Conservation (phyloP, 1,139 yeast genomes). For the Eremothecium cymbalariae region DNA sequence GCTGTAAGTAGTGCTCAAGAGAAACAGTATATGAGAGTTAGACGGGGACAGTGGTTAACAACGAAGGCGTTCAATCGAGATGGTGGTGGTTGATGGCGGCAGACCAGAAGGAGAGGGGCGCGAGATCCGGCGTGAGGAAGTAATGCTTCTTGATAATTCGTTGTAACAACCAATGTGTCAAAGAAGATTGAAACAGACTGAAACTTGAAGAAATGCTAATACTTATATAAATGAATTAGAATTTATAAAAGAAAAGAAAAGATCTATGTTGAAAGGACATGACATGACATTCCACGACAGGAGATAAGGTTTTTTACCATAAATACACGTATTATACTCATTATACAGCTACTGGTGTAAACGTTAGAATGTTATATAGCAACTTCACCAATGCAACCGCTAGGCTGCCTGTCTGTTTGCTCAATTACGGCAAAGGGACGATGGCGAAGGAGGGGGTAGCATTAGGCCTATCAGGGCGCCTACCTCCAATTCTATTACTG, state of each 20-base stretch:
- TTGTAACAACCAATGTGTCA: conserved; percentile 1
- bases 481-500: too few species aligned
- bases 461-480: too few species aligned
- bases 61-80: neutral
- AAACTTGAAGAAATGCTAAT: conserved; percentile 1
- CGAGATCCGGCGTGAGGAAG: too few species aligned
- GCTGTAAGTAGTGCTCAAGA: conserved; percentile 1
- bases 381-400: too few species aligned
- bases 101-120: too few species aligned
- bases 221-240: conserved; percentile 3
- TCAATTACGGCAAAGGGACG: too few species aligned
- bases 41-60: too few species aligned
- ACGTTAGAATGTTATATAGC: conserved; percentile 3
- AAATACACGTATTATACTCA: conserved; percentile 1
- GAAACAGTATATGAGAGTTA: neutral
- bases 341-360: conserved; percentile 1
- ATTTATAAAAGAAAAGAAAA: conserved; percentile 1
- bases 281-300: conserved; percentile 4
- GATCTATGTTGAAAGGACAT: neutral
- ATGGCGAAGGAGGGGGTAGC: too few species aligned
- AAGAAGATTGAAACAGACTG: neutral
- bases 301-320: conserved; percentile 1
- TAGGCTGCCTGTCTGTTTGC: too few species aligned
- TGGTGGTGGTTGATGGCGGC: neutral
- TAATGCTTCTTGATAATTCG: too few species aligned